Evolutionary conservation across 2,329 filamentous ascomycete genomes (phyloP), one percentile per base, ranked within the genome.

Genomic region (Verticillium zaregamsianum): DNA sequence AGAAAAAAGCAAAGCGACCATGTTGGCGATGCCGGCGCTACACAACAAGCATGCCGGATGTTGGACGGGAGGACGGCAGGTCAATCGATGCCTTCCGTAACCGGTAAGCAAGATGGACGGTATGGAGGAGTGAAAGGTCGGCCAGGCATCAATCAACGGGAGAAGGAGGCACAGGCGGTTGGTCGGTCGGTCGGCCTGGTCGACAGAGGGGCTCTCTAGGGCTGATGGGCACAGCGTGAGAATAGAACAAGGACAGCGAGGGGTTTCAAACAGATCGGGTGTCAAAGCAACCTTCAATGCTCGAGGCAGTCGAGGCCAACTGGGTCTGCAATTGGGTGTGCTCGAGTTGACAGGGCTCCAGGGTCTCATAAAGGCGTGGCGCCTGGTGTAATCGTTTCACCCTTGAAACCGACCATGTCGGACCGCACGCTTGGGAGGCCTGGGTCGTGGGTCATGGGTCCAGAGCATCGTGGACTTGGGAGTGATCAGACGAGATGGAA

Each of bases 1-100:
- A 66, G 65, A 66, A 68, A 67, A 55, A 55, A 55, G 54, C 32
- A 40, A 64, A 62, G 57, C 32, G 59, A 63, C 39, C 56, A 59
- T 60, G 55, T 55, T 61, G 55, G 57, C 40, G 28, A 52, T 52
- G 20, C 45, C 20, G 45, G 11, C 45, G 45, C 12, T 52, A 52
- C 45, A 52, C 45, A 23, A 25, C 11, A 52, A 52, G 45, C 45
- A 52, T 52, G 45, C 8, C 45, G 45, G 11, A 28, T 23, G 45
- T 23, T 9, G 45, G 45, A 25, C 45, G 45, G 8, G 20, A 3
- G 20, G 20, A 52, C n/a, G 45, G n/a, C 45, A 52, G 20, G n/a
- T 52, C 45, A 23, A 52, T 52, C 45, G 45, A 52, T 23, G 12
- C 45, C 45, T 52, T 52, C 45, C 45, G 45, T 23, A 52, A 59